Conservation (phyloP, 441 rosid genomes). For the Mallotus japonicus region DNA sequence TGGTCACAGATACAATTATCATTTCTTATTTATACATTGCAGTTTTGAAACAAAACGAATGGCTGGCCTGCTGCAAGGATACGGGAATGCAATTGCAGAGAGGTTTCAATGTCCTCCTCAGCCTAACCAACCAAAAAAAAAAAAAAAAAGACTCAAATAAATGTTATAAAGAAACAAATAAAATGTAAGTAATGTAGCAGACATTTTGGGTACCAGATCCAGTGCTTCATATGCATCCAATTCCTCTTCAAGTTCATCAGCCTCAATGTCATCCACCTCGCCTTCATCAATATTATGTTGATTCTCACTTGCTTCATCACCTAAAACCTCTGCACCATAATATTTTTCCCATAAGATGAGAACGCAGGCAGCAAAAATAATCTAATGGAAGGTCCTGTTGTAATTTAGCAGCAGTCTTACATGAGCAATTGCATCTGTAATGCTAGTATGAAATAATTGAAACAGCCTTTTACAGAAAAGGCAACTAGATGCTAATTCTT, state of each 20-base stretch:
- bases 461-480: conserved; percentile 1
- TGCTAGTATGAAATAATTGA: neutral
- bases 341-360: conserved; percentile 11
- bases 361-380: conserved; percentile 6
- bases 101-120: conserved; percentile 54
- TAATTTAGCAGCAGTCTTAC: neutral
- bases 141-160: conserved; percentile 6
- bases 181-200: neutral
- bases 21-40: neutral
- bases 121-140: conserved; percentile 40
- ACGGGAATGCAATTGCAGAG: conserved; percentile 56
- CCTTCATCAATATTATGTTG: conserved; percentile 35
- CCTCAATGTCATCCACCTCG: conserved; percentile 47
- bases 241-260: conserved; percentile 74
- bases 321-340: conserved; percentile 29
- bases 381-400: neutral
- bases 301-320: conserved; percentile 39
- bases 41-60: conserved; percentile 13
- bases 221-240: conserved; percentile 57
- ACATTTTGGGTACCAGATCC: conserved; percentile 46
- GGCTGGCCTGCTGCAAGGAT: conserved; percentile 45
- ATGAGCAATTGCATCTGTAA: neutral
- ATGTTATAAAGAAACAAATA: neutral
- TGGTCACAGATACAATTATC: neutral
- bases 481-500: neutral